A percentile compares a stretch with the other conserved stretches of the same genome.
These are phyloP conservation scores for Aphanomyces stellatus DNA, from an alignment of 352 stramenopile genomes.

Conservation along the genomic window DNA sequence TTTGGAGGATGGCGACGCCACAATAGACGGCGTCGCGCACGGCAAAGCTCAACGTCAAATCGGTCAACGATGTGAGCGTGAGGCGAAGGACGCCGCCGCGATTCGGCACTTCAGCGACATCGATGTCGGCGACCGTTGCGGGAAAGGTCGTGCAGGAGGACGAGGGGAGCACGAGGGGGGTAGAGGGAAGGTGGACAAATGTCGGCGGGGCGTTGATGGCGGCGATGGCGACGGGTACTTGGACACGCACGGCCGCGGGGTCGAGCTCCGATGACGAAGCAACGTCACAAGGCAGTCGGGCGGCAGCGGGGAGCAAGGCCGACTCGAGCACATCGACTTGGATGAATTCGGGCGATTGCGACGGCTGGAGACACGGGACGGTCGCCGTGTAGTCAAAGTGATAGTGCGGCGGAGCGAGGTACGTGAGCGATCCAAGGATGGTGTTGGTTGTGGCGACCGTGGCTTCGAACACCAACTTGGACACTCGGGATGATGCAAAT, in stretches of 20 bases:
- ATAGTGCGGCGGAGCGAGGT: not conserved
- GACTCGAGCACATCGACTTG: not conserved
- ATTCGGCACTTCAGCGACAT: not conserved
- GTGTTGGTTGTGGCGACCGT: not conserved
- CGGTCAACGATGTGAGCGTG: not conserved
- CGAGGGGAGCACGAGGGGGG: not conserved
- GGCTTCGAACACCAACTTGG: not conserved
- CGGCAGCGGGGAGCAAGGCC: not conserved
- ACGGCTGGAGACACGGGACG: not conserved
- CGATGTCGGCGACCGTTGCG: not conserved
- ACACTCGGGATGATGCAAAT: not conserved
- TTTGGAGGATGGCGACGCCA: not conserved
- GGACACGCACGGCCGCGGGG: not conserved
- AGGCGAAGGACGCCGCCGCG: not conserved
- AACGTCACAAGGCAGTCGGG: not conserved
- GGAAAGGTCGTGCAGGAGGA: not conserved
- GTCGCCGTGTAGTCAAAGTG: not conserved
- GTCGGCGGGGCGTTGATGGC: not conserved
- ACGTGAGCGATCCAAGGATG: not conserved
- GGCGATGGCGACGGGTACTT: not conserved
- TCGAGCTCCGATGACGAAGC: not conserved
- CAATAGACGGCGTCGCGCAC: not conserved
- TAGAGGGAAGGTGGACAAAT: not conserved
- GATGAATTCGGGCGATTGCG: not conserved
- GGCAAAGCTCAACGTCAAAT: not conserved